Conservation (phyloP, 257 asterid genomes). For the Primulina huaijiensis region DNA sequence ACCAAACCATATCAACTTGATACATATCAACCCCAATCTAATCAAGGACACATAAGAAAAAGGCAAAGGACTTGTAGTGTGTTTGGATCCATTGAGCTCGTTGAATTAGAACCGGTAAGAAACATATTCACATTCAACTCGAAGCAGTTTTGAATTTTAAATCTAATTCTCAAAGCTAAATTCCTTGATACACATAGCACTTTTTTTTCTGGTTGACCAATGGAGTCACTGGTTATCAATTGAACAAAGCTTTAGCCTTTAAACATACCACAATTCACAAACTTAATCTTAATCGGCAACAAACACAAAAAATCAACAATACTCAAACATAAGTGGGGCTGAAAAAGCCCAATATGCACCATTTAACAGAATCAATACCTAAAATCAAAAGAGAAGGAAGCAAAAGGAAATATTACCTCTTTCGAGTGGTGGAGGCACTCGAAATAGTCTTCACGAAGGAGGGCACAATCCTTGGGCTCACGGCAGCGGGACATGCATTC, state of each 20-base stretch:
- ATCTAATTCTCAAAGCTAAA: not conserved
- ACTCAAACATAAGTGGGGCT: not conserved
- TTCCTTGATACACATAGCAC: not conserved
- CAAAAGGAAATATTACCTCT: constrained; percentile 52
- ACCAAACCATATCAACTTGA: constrained; percentile 4
- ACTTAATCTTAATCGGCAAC: not conserved
- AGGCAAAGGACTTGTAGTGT: not conserved
- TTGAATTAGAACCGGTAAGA: not conserved
- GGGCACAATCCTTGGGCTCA: constrained; percentile 82
- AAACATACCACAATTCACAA: constrained; percentile 1
- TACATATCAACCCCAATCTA: constrained; percentile 17
- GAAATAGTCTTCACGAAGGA: constrained; percentile 92
- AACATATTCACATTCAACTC: not conserved
- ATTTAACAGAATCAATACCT: constrained; percentile 5
- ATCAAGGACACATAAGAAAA: not conserved
- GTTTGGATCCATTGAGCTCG: not conserved
- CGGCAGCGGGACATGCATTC: constrained; percentile 95
- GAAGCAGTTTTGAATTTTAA: not conserved
- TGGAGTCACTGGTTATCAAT: not conserved
- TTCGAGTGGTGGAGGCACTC: constrained; percentile 98
- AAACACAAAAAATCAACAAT: not conserved
- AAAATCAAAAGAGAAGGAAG: not conserved
- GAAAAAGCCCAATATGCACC: not conserved
- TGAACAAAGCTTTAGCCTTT: not conserved
- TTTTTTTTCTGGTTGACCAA: not conserved